Evolutionary conservation across 2,329 filamentous ascomycete genomes (phyloP), one percentile per base, ranked within the genome.

Genomic region (Alternaria hordeiaustralica): DNA sequence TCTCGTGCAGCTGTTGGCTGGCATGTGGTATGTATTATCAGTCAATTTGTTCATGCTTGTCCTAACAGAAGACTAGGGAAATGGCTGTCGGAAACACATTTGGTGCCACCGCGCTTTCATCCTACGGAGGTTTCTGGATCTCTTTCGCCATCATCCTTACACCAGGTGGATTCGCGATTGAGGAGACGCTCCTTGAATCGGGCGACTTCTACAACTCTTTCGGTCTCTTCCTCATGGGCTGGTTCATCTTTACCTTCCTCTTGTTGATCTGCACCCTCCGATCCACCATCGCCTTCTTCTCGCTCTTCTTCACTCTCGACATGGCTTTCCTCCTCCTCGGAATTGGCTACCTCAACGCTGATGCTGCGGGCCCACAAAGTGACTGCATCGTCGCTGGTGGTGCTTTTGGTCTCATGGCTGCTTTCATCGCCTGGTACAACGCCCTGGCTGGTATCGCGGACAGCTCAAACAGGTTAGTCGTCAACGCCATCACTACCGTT

Each of bases 121-220:
- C 85, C 4, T 89, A 88, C 72, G 87, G 87, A 61, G 86, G 87
- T 63, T 89, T 89, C 80, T 89, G 87, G 87, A 82, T 89, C 65
- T 83, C 85, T 23, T 87, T 86, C 68, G 86, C 84, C 68, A 87
- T 89, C 80, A 86, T 88, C 67, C 79, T 87, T 18, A 85, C 84
- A 2, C 84, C 87, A 5, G 86, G 84, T 55, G 83, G 82, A 9
- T 85, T 85, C 66, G 55, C 76, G 13, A 87, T 89, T 69, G 80
- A 81, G 47, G 36, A 59, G 7, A 28, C 61, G 2, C 66, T 65
- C 9, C 53, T 65, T 30, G 53, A 61, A 2, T 18, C 15, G 13
- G 80, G 79, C 1, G 81, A 80, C 28, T 87, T 85, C 70, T 80
- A 84, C 64, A 84, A 84, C 76, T 82, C 86, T 0, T 81, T 89